These are phyloP conservation scores for Rhodotorula mucilaginosa DNA, from an alignment of 1,284 basidiomycete species.

Conservation along the genomic window DNA sequence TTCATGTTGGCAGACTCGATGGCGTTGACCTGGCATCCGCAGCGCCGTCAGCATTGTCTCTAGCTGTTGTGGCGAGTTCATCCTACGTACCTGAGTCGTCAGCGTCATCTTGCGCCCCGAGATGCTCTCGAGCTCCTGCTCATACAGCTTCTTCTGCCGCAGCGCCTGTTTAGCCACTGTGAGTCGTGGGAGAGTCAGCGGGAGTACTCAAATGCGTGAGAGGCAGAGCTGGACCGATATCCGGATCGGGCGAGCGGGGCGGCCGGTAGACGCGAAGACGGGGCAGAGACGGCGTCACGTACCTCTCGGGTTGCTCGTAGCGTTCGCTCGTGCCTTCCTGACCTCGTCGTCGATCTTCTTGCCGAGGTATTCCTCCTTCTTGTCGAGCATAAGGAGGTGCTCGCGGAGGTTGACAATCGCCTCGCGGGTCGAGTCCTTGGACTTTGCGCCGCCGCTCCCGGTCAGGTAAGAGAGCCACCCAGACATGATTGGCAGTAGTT, in stretches of 20 bases:
- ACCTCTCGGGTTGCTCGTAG: conserved; percentile 91
- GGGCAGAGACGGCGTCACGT: conserved; percentile 49
- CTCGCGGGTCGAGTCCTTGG: conserved; percentile 48
- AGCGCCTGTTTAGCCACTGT: conserved; percentile 84
- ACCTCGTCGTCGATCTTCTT: conserved; percentile 96
- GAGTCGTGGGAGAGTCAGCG: background rate
- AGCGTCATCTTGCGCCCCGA: conserved; percentile 86
- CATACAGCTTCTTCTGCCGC: conserved; percentile 88
- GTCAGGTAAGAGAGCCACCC: conserved; percentile 74
- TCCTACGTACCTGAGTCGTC: conserved; percentile 70
- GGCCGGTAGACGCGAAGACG: background rate
- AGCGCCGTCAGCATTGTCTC: background rate
- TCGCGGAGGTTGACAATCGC: conserved; percentile 52
- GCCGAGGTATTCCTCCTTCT: conserved; percentile 96
- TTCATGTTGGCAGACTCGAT: conserved; percentile 98
- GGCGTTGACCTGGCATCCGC: conserved; percentile 66
- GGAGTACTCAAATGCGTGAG: no score
- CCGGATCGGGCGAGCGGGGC: background rate
- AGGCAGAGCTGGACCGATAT: no score
- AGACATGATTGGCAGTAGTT: conserved; percentile 62
- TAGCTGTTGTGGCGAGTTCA: background rate
- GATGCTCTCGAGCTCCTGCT: conserved; percentile 82
- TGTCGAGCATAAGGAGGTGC: conserved; percentile 83
- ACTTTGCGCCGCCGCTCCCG: conserved; percentile 40
- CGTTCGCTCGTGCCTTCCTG: conserved; percentile 88